Base-by-base conservation (phyloP, 2,329 filamentous ascomycete species). In the Cercospora sesami region DNA sequence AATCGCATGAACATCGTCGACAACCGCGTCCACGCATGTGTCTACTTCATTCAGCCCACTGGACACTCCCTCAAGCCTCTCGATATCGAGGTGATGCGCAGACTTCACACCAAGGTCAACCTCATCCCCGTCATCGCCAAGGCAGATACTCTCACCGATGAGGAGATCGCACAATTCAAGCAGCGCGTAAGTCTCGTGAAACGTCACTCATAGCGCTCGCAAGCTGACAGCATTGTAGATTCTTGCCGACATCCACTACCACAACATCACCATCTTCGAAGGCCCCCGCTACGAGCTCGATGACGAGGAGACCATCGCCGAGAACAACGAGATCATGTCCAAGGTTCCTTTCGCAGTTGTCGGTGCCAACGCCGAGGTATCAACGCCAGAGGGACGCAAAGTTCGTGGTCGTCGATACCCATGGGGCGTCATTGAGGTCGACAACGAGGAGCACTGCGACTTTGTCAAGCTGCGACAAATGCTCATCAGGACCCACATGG, bases 311-410 rank as follows among this genome's bases (percentile, higher is more conserved):
- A 99, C 95, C 42, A 97, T 99, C 80, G 95, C 95, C 28, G 95
- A 99, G 87, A 99, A 99, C 87, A 95, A 96, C 82, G 95, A 99
- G 85, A 99, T 99, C 82, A 95, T 99, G 93, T 97, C 94, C 80
- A 98, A 98, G 88, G 94, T 99, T 68, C 95, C 95, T 48, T 99
- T 99, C 77, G 95, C 95, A 63, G 93, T 99, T 74, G 95, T 99
- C 72, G 95, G 95, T 84, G 94, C 95, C 75, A 98, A 96, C 81
- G 90, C 92, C 75, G 95, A 99, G 83, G 93, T 99, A 76, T 90
- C 89, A 73, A 95, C 91, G 70, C 86, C 92, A 68, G 94, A 98
- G 79, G 95, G 95, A 70, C 93, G 94, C 80, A 95, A 95, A 83
- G 94, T 98, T 75, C 93, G 95, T 77, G 95, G 95, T 73, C 94